A percentile compares a stretch with the other conserved stretches of the same genome.
Evolutionary conservation across 2,329 filamentous ascomycete genomes (phyloP).

Genomic region (Penicillium sp.): DNA sequence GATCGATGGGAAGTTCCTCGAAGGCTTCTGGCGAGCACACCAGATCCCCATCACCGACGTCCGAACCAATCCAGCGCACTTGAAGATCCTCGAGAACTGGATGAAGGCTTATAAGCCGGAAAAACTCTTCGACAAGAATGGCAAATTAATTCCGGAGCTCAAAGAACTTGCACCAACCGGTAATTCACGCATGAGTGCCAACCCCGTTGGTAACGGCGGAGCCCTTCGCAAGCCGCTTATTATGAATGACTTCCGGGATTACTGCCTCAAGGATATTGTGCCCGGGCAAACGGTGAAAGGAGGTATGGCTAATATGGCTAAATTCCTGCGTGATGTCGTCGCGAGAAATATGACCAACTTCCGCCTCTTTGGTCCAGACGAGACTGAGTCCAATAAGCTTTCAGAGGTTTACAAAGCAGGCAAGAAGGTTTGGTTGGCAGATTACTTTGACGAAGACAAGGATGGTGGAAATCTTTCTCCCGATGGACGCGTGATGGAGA

Average conservation of each 20-base stretch:
- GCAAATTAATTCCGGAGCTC: constrained; percentile 62
- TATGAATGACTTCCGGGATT: constrained; percentile 69
- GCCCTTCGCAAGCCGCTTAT: constrained; percentile 64
- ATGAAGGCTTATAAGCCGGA: constrained; percentile 75
- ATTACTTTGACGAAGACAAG: constrained; percentile 72
- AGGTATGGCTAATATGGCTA: constrained; percentile 69
- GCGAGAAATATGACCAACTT: constrained; percentile 65
- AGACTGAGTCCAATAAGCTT: constrained; percentile 80
- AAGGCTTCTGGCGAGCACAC: constrained; percentile 76
- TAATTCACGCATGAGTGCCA: constrained; percentile 70
- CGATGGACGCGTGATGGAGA: constrained; percentile 75
- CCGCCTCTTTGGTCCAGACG: constrained; percentile 74
- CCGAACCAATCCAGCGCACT: constrained; percentile 61
- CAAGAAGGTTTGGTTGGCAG: constrained; percentile 78
- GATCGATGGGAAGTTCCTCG: constrained; percentile 66
- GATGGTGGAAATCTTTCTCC: constrained; percentile 71
- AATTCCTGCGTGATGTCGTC: constrained; percentile 67
- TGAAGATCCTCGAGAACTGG: constrained; percentile 71
- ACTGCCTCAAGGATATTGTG: constrained; percentile 61
- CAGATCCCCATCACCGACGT: constrained; percentile 75
- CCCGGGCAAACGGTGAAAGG: constrained; percentile 57
- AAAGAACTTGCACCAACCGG: constrained; percentile 64
- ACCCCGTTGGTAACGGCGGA: constrained; percentile 72
- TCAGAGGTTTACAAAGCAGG: constrained; percentile 67
- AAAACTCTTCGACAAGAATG: constrained; percentile 64